A percentile compares a stretch with the other conserved stretches of the same genome.
These are phyloP conservation scores for Psilocybe subaeruginosa DNA, from an alignment of 768 basidiomycete species.

Conservation along the genomic window DNA sequence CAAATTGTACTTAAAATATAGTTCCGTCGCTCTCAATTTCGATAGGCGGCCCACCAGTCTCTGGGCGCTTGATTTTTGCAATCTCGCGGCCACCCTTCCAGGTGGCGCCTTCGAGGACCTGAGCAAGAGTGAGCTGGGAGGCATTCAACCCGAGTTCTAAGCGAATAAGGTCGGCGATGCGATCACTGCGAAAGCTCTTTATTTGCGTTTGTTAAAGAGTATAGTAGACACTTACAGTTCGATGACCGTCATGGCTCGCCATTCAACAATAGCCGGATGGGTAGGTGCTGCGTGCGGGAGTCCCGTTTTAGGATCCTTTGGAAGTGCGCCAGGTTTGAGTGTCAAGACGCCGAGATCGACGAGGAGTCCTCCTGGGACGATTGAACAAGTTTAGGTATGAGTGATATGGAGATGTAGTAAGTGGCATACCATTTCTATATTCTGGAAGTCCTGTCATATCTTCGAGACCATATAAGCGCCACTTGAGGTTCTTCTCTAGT, in stretches of 20 bases:
- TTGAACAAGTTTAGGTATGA: not conserved
- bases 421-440: conserved; percentile 80
- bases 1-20: conserved; percentile 54
- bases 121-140: conserved; percentile 72
- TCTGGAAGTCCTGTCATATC: conserved; percentile 93
- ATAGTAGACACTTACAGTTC: conserved; percentile 68
- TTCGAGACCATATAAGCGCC: conserved; percentile 81
- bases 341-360: conserved; percentile 82
- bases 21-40: conserved; percentile 88
- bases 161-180: conserved; percentile 74
- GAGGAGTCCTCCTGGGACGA: conserved; percentile 73
- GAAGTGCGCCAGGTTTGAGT: conserved; percentile 60
- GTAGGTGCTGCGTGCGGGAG: conserved; percentile 72
- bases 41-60: conserved; percentile 81
- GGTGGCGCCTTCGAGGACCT: conserved; percentile 92
- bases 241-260: conserved; percentile 95
- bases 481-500: conserved; percentile 74
- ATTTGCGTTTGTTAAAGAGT: not conserved
- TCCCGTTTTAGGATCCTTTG: conserved; percentile 48
- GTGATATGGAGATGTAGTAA: not conserved
- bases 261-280: conserved; percentile 93
- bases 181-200: conserved; percentile 58
- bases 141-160: conserved; percentile 50
- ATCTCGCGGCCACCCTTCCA: conserved; percentile 98
- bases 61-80: conserved; percentile 74